Evolutionary conservation across 202 grass and related monocot species (phyloP).

Genomic region (Bolboschoenoplectus hybrid): DNA sequence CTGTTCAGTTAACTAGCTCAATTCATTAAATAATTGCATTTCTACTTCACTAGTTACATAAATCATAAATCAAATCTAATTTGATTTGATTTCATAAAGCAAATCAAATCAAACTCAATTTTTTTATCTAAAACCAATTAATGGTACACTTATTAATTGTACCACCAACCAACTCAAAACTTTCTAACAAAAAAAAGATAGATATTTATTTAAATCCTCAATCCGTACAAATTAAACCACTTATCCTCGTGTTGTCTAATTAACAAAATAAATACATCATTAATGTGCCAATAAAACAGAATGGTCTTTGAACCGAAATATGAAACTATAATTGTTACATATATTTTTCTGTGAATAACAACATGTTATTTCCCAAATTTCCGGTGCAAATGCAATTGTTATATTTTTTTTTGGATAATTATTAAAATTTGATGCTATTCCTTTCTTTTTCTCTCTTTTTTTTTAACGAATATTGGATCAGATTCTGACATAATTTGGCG

Average conservation of each 20-base stretch:
- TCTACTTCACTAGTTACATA: not conserved
- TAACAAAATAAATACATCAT: not conserved
- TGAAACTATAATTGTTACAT: not conserved
- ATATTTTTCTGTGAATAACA: not conserved
- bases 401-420: no score
- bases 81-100: no score
- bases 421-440: not conserved
- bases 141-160: not conserved
- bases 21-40: not conserved
- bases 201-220: not conserved
- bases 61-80: not conserved
- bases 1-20: not conserved
- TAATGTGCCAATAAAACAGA: not conserved
- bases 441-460: not conserved
- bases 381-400: not conserved
- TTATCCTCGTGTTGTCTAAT: not conserved
- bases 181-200: not conserved
- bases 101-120: not conserved
- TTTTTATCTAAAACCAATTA: not conserved
- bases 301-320: not conserved
- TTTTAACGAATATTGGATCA: not conserved
- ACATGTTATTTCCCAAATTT: not conserved
- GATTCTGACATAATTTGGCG: not conserved
- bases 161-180: constrained; percentile 5
- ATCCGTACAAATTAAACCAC: not conserved